A percentile compares a stretch with the other conserved stretches of the same genome.
Evolutionary conservation across 2,329 filamentous ascomycete genomes (phyloP).

Genomic region (Alternaria ventricosa): DNA sequence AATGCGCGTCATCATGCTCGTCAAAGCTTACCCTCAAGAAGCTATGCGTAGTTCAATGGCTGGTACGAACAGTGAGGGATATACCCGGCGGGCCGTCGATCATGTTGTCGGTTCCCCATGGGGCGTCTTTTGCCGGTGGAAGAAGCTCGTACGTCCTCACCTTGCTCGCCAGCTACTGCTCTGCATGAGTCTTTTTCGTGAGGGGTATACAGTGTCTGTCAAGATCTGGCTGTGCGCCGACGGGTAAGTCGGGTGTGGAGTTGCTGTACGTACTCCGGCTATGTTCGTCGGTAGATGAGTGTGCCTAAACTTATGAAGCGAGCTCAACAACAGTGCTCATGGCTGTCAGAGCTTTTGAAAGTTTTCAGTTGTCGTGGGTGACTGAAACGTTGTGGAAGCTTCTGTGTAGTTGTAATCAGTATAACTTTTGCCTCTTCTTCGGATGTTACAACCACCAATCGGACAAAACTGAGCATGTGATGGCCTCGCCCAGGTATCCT

Average conservation of each 20-base stretch:
- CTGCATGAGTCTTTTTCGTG: neutral
- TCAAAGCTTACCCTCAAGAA: neutral
- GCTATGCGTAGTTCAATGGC: neutral
- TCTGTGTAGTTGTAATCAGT: neutral
- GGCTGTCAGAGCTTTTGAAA: neutral
- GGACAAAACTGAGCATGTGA: neutral
- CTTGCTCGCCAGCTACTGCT: neutral
- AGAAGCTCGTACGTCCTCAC: neutral
- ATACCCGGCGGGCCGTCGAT: conserved; percentile 6
- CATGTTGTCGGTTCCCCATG: neutral
- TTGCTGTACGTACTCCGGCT: neutral
- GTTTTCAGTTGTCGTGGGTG: neutral
- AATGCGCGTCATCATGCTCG: neutral
- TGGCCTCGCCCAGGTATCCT: neutral
- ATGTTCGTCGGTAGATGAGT: neutral
- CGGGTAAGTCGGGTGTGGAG: neutral
- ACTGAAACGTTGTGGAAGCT: neutral
- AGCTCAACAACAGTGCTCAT: neutral
- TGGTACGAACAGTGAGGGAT: neutral
- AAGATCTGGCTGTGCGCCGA: neutral
- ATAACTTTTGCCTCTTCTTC: neutral
- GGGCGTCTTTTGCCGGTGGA: conserved; percentile 5
- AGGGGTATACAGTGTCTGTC: neutral
- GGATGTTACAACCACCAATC: neutral
- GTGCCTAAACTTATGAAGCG: neutral